phyloP scores from a whole-genome alignment of 371 early-diverging fungal genomes.

The Ecytonucleospora hepatopenaei region DNA sequence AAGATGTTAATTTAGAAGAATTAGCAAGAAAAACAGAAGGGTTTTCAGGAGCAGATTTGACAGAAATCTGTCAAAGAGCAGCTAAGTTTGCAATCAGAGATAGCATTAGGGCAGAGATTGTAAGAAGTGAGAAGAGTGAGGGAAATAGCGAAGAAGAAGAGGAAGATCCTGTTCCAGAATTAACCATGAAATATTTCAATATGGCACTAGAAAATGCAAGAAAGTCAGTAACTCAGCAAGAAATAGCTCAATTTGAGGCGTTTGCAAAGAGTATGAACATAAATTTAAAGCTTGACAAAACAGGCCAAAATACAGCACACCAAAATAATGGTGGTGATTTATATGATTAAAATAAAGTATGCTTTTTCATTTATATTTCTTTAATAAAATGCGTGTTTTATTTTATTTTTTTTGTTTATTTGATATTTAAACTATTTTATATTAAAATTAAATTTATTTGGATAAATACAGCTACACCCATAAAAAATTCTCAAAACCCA shows the following conservation, averaged over 20 bases:
- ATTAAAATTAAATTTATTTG: too few relatives aligned
- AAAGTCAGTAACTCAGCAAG: slow-evolving; percentile 82
- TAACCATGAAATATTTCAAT: slow-evolving; percentile 83
- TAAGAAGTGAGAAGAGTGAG: slow-evolving; percentile 34
- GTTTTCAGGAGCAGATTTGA: slow-evolving; percentile 97
- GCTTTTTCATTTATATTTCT: too few relatives aligned
- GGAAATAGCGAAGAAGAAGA: background rate
- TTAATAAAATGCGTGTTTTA: too few relatives aligned
- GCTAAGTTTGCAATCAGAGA: slow-evolving; percentile 96
- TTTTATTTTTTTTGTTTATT: too few relatives aligned
- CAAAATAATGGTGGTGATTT: background rate
- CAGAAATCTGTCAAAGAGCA: slow-evolving; percentile 97
- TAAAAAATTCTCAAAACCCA: too few relatives aligned
- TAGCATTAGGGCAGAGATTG: slow-evolving; percentile 79
- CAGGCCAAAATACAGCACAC: background rate
- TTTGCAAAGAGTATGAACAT: slow-evolving; percentile 66
- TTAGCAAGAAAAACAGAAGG: slow-evolving; percentile 81
- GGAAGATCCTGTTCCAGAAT: slow-evolving; percentile 70
- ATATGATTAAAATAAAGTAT: slow-evolving; percentile 7
- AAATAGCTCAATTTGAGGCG: slow-evolving; percentile 92
- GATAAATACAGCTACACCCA: too few relatives aligned
- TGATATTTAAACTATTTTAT: too few relatives aligned
- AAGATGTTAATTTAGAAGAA: slow-evolving; percentile 69
- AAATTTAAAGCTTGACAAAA: slow-evolving; percentile 36
- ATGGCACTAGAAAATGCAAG: slow-evolving; percentile 91